Evolutionary conservation across 2,329 filamentous ascomycete genomes (phyloP), one percentile per base, ranked within the genome.

Genomic region (Juglanconis juglandina): DNA sequence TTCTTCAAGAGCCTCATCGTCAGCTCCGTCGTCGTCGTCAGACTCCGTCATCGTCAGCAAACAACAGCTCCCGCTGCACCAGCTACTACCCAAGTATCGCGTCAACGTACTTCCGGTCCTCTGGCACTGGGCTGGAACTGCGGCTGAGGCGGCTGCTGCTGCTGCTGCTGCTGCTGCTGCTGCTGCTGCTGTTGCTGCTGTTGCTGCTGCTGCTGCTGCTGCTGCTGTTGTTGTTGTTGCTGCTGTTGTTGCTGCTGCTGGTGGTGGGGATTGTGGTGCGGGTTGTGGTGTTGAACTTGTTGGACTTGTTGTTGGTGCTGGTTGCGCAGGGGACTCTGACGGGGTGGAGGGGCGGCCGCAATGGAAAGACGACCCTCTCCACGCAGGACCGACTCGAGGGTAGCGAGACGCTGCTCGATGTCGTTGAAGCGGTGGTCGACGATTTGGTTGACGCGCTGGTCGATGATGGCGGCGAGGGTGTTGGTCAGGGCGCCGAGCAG

Each of bases 391-490:
- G 53, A 39, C 54, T 63, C 61, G 54, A 63, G 24, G 35, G 37
- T 53, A 39, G 53, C 48, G 2, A 63, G 61, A 35, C 61, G 61
- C 51, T 63, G 61, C 50, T 63, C 61, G 50, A 63, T 48, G 46
- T 63, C 61, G 17, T 46, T 49, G 41, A 63, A 58, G 42, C 61
- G 58, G 58, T 63, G 61, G 39, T 60, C 53, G 54, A 63, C 48
- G 50, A 60, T 35, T 35, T 55, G 58, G 33, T 57, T 58, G 47
- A 60, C 58, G 58, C 58, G 58, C 35, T 63, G 61, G 54, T 63
- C 61, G 54, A 63, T 61, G 61, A 61, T 53, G 54, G 61, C 56
- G 50, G 58, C 58, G 58, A 63, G 39, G 54, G 61, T 63, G 54
- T 52, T 63, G 5, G 58, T 52, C 58, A 63, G 54, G 54, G 58